Evolutionary conservation across 306 rosid species (phyloP).

Genomic region (Arachis stenosperma): DNA sequence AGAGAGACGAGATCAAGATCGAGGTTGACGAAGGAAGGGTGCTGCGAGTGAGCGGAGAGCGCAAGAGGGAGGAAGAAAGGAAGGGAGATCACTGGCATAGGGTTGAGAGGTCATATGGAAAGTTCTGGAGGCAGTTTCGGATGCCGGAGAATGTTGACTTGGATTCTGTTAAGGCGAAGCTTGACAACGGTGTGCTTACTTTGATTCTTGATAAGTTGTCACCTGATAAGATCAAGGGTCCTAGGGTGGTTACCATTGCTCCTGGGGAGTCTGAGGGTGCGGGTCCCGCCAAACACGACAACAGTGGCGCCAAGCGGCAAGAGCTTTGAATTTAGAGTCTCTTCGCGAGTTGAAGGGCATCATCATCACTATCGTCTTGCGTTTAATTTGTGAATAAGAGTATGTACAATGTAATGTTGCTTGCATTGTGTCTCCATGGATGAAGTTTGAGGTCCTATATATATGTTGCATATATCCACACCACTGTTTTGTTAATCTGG

Average conservation of each 20-base stretch:
- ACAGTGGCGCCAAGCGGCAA: conserved; percentile 43
- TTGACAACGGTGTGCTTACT: conserved; percentile 69
- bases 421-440: too few relatives aligned
- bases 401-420: too few relatives aligned
- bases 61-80: conserved; percentile 60
- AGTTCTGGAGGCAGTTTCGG: conserved; percentile 71
- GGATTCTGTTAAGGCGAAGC: conserved; percentile 61
- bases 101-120: conserved; percentile 63
- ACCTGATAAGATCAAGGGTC: conserved; percentile 63
- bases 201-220: conserved; percentile 57
- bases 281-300: conserved; percentile 25
- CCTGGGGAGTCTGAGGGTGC: conserved; percentile 32
- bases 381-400: conserved; percentile 14
- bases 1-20: conserved; percentile 63
- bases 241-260: conserved; percentile 56
- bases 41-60: conserved; percentile 68
- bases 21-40: conserved; percentile 62
- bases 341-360: too few relatives aligned
- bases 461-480: too few relatives aligned
- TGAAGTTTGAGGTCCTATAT: too few relatives aligned
- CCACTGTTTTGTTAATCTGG: neutral
- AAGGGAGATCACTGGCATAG: conserved; percentile 71
- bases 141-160: conserved; percentile 65
- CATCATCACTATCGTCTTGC: neutral
- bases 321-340: conserved; percentile 49